Evolutionary conservation across 2,329 filamentous ascomycete genomes (phyloP).

Genomic region (Verticillium dahliae): DNA sequence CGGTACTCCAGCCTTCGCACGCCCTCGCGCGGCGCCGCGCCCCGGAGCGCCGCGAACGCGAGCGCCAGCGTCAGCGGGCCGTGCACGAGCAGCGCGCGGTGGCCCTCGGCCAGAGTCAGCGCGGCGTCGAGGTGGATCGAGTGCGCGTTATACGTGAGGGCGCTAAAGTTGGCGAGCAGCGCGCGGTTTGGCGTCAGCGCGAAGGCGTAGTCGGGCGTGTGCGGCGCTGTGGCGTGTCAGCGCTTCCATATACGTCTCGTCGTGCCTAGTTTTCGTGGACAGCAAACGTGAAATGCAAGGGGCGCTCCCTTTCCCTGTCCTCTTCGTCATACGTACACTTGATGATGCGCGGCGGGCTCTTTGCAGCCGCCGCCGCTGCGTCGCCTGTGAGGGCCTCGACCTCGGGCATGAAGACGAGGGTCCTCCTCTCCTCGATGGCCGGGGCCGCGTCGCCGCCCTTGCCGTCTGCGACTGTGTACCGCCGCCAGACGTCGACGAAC

Average conservation of each 20-base stretch:
- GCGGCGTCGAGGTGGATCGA: slow-evolving; percentile 75
- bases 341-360: slow-evolving; percentile 9
- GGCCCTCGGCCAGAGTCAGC: slow-evolving; percentile 68
- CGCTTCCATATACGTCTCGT: too few species aligned
- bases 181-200: slow-evolving; percentile 58
- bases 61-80: slow-evolving; percentile 76
- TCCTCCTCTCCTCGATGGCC: slow-evolving; percentile 39
- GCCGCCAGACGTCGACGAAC: slow-evolving; percentile 44
- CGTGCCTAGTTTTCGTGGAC: background rate
- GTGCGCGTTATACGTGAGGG: slow-evolving; percentile 88
- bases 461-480: slow-evolving; percentile 28
- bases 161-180: slow-evolving; percentile 85
- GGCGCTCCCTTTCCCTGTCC: too few species aligned
- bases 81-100: slow-evolving; percentile 73
- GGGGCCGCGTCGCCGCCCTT: background rate
- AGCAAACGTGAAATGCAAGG: too few species aligned
- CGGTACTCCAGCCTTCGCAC: slow-evolving; percentile 64
- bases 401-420: slow-evolving; percentile 44
- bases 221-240: slow-evolving; percentile 23
- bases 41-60: slow-evolving; percentile 59
- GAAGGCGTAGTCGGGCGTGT: slow-evolving; percentile 31
- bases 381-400: slow-evolving; percentile 10
- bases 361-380: slow-evolving; percentile 8
- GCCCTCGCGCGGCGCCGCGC: slow-evolving; percentile 8
- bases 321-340: slow-evolving; percentile 12